Evolutionary conservation across 2,329 filamentous ascomycete genomes (phyloP).

Genomic region (Colletotrichum sp.): DNA sequence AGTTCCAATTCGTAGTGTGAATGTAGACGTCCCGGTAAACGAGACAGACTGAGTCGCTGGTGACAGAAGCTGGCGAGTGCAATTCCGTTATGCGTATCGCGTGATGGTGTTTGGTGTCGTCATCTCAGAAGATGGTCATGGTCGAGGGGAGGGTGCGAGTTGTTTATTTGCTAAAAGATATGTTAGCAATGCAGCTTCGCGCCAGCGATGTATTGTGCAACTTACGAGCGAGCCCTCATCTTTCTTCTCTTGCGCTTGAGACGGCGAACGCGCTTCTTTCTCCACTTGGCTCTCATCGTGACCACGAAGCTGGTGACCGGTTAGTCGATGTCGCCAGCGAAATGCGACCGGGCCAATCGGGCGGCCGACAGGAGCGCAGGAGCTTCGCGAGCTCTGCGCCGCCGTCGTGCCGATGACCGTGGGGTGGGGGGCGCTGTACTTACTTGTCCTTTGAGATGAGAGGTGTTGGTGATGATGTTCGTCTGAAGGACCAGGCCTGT

Average conservation of each 20-base stretch:
- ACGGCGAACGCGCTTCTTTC: constrained; percentile 99
- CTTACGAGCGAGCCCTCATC: constrained; percentile 97
- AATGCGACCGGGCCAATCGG: neutral
- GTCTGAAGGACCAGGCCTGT: neutral
- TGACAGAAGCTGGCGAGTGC: constrained; percentile 3
- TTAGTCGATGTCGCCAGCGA: neutral
- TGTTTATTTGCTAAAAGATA: constrained; percentile 67
- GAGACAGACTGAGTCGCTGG: constrained; percentile 21
- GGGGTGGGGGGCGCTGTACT: constrained; percentile 3
- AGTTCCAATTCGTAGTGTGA: constrained; percentile 28
- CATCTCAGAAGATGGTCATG: constrained; percentile 44
- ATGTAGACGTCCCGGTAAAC: constrained; percentile 6
- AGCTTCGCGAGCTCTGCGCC: neutral
- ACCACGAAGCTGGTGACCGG: constrained; percentile 31
- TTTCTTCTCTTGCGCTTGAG: constrained; percentile 99
- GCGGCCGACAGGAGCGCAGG: neutral
- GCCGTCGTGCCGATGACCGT: neutral
- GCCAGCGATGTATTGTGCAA: constrained; percentile 25
- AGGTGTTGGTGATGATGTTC: constrained; percentile 25
- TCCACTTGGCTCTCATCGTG: constrained; percentile 96
- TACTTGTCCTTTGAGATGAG: constrained; percentile 24
- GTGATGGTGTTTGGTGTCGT: constrained; percentile 9
- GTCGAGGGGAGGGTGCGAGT: constrained; percentile 62
- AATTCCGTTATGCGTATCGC: neutral
- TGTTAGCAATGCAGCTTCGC: constrained; percentile 32